These are phyloP conservation scores for Botryosphaeria dothidea DNA, from an alignment of 2,329 filamentous ascomycete genomes.

Conservation along the genomic window DNA sequence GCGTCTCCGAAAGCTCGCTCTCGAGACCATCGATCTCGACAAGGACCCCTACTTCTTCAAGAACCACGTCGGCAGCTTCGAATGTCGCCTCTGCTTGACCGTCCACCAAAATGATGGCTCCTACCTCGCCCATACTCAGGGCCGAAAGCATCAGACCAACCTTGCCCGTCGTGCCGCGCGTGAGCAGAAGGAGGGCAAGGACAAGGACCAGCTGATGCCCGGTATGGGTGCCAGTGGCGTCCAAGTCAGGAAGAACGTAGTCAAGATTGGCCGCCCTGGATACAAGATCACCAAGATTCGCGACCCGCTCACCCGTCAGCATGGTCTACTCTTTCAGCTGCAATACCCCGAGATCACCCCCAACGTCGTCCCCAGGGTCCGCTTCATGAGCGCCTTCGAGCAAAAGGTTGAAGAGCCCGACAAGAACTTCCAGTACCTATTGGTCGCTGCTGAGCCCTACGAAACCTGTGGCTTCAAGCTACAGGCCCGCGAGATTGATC, in stretches of 20 bases:
- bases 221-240: slow-evolving; percentile 68
- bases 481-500: slow-evolving; percentile 88
- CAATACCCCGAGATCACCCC: slow-evolving; percentile 88
- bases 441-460: slow-evolving; percentile 95
- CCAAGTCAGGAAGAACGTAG: slow-evolving; percentile 72
- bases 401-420: slow-evolving; percentile 95
- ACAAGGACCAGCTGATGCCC: slow-evolving; percentile 67
- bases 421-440: slow-evolving; percentile 89
- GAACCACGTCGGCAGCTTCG: slow-evolving; percentile 97
- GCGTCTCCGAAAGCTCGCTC: slow-evolving; percentile 93
- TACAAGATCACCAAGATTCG: slow-evolving; percentile 98
- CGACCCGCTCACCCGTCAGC: slow-evolving; percentile 83
- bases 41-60: slow-evolving; percentile 99
- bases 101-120: slow-evolving; percentile 99
- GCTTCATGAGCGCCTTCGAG: slow-evolving; percentile 97
- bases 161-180: slow-evolving; percentile 92
- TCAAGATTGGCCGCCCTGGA: slow-evolving; percentile 94
- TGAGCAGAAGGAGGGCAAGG: slow-evolving; percentile 85
- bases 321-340: slow-evolving; percentile 91
- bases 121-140: slow-evolving; percentile 97
- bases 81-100: slow-evolving; percentile 94
- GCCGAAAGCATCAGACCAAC: slow-evolving; percentile 98
- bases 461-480: slow-evolving; percentile 97
- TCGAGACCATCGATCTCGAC: slow-evolving; percentile 98
- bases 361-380: slow-evolving; percentile 76